A percentile compares a stretch with the other conserved stretches of the same genome.
Evolutionary conservation across 108 stramenopile genomes (phyloP).

Genomic region (Cyclotella atomus): DNA sequence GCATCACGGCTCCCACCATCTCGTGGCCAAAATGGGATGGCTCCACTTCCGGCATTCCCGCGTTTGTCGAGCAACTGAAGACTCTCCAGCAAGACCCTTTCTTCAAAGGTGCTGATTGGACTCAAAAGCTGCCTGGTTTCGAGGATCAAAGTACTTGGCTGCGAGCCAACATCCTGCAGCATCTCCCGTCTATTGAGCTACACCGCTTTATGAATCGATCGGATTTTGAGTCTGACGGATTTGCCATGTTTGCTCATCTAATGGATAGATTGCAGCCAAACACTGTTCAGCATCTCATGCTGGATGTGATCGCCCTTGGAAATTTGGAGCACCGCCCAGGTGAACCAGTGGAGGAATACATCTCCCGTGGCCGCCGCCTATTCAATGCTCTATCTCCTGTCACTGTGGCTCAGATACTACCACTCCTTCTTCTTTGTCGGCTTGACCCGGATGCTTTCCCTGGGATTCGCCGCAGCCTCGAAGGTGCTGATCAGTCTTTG

Average conservation of each 20-base stretch:
- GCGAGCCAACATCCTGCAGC: neutral
- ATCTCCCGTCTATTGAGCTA: neutral
- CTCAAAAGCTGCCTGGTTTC: neutral
- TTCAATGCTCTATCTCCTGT: neutral
- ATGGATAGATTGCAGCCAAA: too few relatives aligned
- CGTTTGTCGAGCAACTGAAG: neutral
- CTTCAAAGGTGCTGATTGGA: neutral
- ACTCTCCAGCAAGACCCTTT: neutral
- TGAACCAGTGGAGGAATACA: neutral
- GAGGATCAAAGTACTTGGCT: neutral
- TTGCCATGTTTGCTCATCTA: neutral
- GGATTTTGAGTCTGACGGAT: neutral
- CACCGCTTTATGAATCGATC: neutral
- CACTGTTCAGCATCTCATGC: neutral
- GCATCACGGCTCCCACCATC: too few relatives aligned
- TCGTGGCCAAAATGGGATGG: neutral
- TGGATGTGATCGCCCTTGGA: neutral
- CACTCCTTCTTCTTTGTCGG: neutral
- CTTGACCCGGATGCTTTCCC: neutral
- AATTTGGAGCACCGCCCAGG: neutral
- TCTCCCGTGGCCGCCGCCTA: neutral
- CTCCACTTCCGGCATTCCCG: neutral
- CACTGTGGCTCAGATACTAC: too few relatives aligned
- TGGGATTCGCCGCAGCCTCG: neutral
- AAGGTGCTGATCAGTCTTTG: neutral